Base-by-base conservation (phyloP, 2,329 filamentous ascomycete genomes). In the Hypomyces perniciosus region DNA sequence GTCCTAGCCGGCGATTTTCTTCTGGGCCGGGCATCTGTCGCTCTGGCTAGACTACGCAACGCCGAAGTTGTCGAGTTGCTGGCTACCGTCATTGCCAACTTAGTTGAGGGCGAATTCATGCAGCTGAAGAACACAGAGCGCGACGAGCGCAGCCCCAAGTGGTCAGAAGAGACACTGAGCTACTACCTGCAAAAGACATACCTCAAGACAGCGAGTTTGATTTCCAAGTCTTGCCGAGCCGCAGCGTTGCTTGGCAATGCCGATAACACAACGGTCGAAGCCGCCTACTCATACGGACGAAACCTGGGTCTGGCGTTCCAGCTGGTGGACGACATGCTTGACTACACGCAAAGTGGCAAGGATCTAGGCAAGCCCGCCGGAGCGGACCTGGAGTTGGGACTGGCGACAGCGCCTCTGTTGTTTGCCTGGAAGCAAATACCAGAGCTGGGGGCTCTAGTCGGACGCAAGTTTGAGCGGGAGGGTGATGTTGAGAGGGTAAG, bases 121-220 rank as follows among this genome's bases (percentile, higher is more conserved):
- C 93, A 99, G 75, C 76, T 99, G 61, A 95, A 96, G 74, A 99
- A 99, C 70, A 97, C 93, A 1, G 88, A 88, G 42, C 78, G 81
- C 57, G 92, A 96, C 66, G 92, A 97, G 75, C 78, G 80, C 57
- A 85, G 88, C 59, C 92, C 92, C 1, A 74, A 79, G 8, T 97
- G 88, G 81, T 93, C 86, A 2, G 89, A 96, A 63, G 88, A 96
- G 48, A 88, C 90, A 1, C 80, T 99, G 55, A 80, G 83, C 28
- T 97, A 99, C 72, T 99, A 99, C 67, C 77, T 99, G 46, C 90
- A 96, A 66, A 99, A 99, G 78, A 99, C 93, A 29, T 99, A 99
- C 65, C 80, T 99, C 59, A 99, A 99, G 75, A 95, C 90, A 1
- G 93, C 93, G 4, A 95, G 88, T 58, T 75, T 99, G 62, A 97